Conservation (phyloP, 345 rosid genomes). For the Pseudoturritis turrita region DNA sequence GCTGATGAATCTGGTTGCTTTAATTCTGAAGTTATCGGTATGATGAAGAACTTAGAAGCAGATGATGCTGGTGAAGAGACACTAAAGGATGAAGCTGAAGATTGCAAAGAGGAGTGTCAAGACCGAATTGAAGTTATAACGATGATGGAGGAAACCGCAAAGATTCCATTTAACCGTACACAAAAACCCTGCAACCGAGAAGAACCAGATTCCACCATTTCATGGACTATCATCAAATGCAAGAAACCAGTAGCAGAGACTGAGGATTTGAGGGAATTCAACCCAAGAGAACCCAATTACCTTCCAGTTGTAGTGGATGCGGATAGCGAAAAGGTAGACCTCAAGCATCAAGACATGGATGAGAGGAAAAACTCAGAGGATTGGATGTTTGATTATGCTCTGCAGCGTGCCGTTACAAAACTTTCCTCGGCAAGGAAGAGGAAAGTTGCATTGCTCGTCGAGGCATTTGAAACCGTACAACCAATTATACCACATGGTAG, state of each 20-base stretch:
- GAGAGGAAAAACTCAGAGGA: constrained; percentile 80
- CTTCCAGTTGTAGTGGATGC: constrained; percentile 52
- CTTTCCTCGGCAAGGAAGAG: constrained; percentile 75
- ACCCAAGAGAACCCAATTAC: constrained; percentile 80
- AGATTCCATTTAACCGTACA: constrained; percentile 8
- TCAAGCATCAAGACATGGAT: constrained; percentile 66
- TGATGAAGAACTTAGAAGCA: constrained; percentile 1
- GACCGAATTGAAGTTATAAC: constrained; percentile 25
- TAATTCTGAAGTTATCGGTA: neutral
- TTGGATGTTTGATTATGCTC: constrained; percentile 92
- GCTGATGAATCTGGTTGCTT: constrained; percentile 3
- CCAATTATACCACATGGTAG: constrained; percentile 41
- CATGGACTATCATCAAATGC: constrained; percentile 39
- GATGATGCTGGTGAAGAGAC: constrained; percentile 20
- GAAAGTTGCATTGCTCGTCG: constrained; percentile 89
- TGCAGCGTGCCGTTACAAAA: constrained; percentile 66
- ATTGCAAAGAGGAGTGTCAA: constrained; percentile 11
- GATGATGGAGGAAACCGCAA: neutral
- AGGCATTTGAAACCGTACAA: constrained; percentile 80
- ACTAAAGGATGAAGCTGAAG: constrained; percentile 1
- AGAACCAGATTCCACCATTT: constrained; percentile 14
- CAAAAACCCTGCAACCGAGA: constrained; percentile 34
- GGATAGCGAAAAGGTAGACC: constrained; percentile 67
- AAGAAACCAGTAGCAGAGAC: constrained; percentile 31
- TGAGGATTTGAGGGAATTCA: constrained; percentile 45